These are phyloP conservation scores for Rhododendron ovatum DNA, from an alignment of 148 eudicot species.

Conservation along the genomic window DNA sequence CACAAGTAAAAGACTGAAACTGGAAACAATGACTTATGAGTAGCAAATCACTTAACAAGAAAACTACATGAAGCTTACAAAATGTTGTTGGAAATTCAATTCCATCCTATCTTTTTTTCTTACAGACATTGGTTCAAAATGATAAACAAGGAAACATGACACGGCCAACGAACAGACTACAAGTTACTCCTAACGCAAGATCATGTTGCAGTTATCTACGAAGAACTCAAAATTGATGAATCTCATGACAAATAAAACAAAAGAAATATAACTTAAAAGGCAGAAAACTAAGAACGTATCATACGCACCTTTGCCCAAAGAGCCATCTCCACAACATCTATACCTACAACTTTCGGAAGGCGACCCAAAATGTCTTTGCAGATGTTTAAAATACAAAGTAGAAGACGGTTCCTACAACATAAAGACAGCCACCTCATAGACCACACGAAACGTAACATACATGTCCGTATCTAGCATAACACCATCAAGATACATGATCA, in stretches of 20 bases:
- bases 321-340: constrained; percentile 99
- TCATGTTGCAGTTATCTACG: neutral
- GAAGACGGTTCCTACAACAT: constrained; percentile 70
- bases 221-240: neutral
- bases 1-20: neutral
- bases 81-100: neutral
- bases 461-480: neutral
- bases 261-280: constrained; percentile 1
- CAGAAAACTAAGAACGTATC: neutral
- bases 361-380: constrained; percentile 82
- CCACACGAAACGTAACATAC: neutral
- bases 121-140: neutral
- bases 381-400: constrained; percentile 69
- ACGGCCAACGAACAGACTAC: neutral
- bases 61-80: neutral
- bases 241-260: neutral
- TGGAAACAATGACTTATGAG: neutral
- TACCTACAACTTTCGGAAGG: constrained; percentile 91
- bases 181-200: neutral
- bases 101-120: neutral
- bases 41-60: neutral
- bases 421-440: constrained; percentile 2
- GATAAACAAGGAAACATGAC: neutral
- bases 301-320: constrained; percentile 93
- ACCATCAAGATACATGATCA: neutral